These are phyloP conservation scores for Epichloe baconii DNA, from an alignment of 2,329 filamentous ascomycete species.

Conservation along the genomic window DNA sequence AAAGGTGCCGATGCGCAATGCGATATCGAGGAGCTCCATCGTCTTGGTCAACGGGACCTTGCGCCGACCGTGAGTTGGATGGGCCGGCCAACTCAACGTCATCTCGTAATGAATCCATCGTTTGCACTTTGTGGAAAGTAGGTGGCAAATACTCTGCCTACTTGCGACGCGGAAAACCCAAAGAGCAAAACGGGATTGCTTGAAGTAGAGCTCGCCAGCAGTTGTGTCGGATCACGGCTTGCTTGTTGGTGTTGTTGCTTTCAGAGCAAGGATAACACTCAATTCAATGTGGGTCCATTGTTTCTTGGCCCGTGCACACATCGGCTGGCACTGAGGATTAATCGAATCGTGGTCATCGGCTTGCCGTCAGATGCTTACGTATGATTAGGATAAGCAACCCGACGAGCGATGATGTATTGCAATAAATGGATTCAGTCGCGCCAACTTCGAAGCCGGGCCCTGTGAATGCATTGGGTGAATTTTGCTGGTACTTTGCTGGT, in stretches of 20 bases:
- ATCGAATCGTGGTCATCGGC: background rate
- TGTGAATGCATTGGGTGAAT: too few species aligned
- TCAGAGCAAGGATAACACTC: background rate
- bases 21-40: slow-evolving; percentile 21
- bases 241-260: background rate
- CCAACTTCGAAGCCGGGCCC: too few species aligned
- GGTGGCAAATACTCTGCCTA: background rate
- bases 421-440: too few species aligned
- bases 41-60: background rate
- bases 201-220: background rate
- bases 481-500: too few species aligned
- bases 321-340: too few species aligned
- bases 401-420: too few species aligned
- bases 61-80: background rate
- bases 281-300: background rate
- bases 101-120: background rate
- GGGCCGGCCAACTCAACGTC: background rate
- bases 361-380: background rate
- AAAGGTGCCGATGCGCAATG: slow-evolving; percentile 22
- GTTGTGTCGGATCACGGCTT: background rate
- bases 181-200: too few species aligned
- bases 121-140: background rate
- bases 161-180: background rate
- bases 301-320: background rate
- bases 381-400: too few species aligned